Evolutionary conservation across 345 rosid species (phyloP).

Genomic region (Excoecaria agallocha): DNA sequence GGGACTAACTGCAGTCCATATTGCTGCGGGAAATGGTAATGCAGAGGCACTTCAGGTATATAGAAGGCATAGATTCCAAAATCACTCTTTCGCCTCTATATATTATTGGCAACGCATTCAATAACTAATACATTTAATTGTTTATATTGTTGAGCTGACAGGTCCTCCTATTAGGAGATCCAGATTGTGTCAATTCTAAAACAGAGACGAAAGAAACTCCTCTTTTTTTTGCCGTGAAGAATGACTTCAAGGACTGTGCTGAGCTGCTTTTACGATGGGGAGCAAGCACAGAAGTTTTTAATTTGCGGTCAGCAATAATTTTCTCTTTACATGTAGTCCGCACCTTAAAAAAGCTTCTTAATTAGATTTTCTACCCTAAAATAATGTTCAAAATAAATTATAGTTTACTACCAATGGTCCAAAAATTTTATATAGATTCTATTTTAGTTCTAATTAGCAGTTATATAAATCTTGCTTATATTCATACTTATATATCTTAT

Average conservation of each 20-base stretch:
- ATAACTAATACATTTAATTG: neutral
- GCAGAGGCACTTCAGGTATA: constrained; percentile 60
- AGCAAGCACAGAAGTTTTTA: constrained; percentile 65
- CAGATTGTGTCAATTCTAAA: constrained; percentile 46
- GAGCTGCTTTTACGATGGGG: constrained; percentile 68
- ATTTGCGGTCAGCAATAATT: constrained; percentile 59
- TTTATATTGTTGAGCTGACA: constrained; percentile 29
- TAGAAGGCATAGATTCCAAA: neutral
- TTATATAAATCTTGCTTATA: too few species aligned
- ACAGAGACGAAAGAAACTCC: constrained; percentile 79
- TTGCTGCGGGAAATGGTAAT: constrained; percentile 83
- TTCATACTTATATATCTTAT: too few species aligned
- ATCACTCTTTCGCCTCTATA: neutral
- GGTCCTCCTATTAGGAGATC: constrained; percentile 52
- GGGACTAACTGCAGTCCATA: constrained; percentile 66
- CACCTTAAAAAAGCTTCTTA: neutral
- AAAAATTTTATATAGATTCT: too few species aligned
- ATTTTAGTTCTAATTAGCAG: too few species aligned
- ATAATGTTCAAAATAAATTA: too few species aligned
- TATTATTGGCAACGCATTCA: neutral
- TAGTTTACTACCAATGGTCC: too few species aligned
- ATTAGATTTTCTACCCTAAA: too few species aligned
- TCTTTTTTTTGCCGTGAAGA: constrained; percentile 72
- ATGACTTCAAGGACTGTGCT: constrained; percentile 61
- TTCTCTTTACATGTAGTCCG: constrained; percentile 10